Base-by-base conservation (phyloP, 2,329 filamentous ascomycete genomes). In the Claviceps fusiformis region DNA sequence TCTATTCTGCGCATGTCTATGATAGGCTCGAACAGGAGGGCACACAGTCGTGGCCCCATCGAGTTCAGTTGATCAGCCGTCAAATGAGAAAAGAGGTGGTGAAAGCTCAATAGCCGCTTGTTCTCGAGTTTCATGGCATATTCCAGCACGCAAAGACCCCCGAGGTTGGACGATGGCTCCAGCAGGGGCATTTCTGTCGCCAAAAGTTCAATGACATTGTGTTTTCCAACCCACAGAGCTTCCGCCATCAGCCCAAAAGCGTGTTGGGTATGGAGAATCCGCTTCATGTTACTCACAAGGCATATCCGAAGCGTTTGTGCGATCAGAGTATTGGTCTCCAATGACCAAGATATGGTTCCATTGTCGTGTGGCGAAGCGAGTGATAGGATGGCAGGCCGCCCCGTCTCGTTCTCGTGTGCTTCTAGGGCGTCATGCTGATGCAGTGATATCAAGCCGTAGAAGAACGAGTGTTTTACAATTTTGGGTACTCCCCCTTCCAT, bases 381-480 rank as follows among this genome's bases (percentile, higher is more conserved):
- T 50, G 24, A 48, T 33, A 55, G 17, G 6, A 59, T 37, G 8
- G 52, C 56, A 2, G 46, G n/a, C 0, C 8, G 24, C 8, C 56
- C 56, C 5, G 57, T 56, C 52, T 54, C 45, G 5, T 24, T 31
- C 35, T 56, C 57, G 43, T 56, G 33, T 5, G n/a, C 31, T 19
- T 31, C 47, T 11, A 52, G 17, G 8, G 33, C 35, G 9, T 46
- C 11, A 2, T 45, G 15, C 2, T n/a, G 8, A 8, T 29, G 24
- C 44, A 56, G 37, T 5, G 37, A 53, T 6, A 39, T 1, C 7
- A 59, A 7, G 1, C 49, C 54, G 7, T 27, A 54, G 13, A 33
- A 10, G 33, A 56, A 55, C 11, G 31, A 50, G 19, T 39, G 24
- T 17, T 53, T 15, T 13, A 31, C 24, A 17, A 44, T 8, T 0